Evolutionary conservation across 2,329 filamentous ascomycete species (phyloP).

Genomic region (Nectriaceae sp.): DNA sequence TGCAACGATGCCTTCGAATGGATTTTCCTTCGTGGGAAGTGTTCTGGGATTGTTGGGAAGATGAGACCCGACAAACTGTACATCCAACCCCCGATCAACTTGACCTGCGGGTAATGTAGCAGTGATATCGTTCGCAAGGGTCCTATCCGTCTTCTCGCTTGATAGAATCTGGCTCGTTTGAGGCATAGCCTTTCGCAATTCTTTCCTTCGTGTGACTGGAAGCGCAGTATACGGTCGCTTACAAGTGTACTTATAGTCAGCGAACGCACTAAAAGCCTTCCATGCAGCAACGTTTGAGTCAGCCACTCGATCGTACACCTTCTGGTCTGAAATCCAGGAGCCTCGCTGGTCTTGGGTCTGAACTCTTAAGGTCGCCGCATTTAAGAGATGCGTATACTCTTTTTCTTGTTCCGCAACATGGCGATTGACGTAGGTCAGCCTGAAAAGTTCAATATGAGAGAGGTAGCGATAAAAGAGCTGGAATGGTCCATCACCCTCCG

Average conservation of each 20-base stretch:
- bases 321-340: constrained; percentile 7
- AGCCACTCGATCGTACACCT: constrained; percentile 5
- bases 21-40: no score
- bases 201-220: background rate
- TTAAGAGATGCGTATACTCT: constrained; percentile 19
- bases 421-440: constrained; percentile 26
- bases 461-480: constrained; percentile 28
- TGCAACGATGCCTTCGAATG: no score
- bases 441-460: constrained; percentile 27
- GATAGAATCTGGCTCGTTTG: no score
- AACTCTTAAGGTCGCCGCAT: constrained; percentile 21
- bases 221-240: constrained; percentile 10
- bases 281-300: background rate
- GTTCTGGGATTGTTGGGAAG: no score
- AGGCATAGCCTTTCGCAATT: no score
- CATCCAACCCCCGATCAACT: no score
- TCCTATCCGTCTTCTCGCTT: no score
- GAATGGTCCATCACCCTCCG: constrained; percentile 8
- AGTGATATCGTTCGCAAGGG: no score
- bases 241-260: constrained; percentile 14
- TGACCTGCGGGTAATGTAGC: no score
- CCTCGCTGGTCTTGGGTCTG: constrained; percentile 10
- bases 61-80: background rate
- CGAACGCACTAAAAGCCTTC: constrained; percentile 16
- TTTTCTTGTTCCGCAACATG: background rate